Conservation (phyloP, 75 land plant species). For the Cupressus sempervirens region DNA sequence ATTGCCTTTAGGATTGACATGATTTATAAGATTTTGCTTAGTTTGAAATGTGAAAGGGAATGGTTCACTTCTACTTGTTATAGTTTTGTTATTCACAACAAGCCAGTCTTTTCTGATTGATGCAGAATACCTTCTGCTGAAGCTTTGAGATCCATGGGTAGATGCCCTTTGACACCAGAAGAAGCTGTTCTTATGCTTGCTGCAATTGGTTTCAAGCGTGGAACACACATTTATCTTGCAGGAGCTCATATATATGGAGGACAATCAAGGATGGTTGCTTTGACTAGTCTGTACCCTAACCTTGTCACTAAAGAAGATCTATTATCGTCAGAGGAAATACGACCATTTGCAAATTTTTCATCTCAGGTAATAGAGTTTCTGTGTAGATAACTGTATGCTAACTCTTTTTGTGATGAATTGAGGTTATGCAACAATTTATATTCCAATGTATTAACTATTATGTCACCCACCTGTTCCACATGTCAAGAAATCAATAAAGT, state of each 20-base stretch:
- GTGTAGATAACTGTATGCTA: not conserved
- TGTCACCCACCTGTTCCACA: not conserved
- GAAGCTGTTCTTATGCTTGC: constrained; percentile 92
- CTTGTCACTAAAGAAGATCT: constrained; percentile 90
- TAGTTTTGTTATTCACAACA: not conserved
- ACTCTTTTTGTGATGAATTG: not conserved
- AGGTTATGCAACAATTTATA: not conserved
- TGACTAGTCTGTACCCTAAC: constrained; percentile 78
- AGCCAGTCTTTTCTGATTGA: not conserved
- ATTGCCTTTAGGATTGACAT: not conserved
- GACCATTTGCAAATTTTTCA: constrained; percentile 73
- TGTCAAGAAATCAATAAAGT: not conserved
- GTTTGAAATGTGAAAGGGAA: not conserved
- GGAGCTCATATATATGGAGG: constrained; percentile 94
- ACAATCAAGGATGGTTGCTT: constrained; percentile 61
- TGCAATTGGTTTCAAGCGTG: constrained; percentile 92
- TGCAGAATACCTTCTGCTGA: constrained; percentile 69
- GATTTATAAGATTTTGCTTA: not conserved
- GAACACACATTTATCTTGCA: constrained; percentile 77
- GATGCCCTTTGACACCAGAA: constrained; percentile 93
- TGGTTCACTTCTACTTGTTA: not conserved
- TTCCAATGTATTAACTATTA: not conserved
- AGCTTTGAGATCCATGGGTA: constrained; percentile 58
- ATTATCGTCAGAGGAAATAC: constrained; percentile 69
- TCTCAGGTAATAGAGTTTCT: constrained; percentile 65